Percentiles rank a stretch among this genome's conserved stretches.
phyloP scores from a whole-genome alignment of 495 filamentous ascomycete genomes.

The Talaromyces liani region DNA sequence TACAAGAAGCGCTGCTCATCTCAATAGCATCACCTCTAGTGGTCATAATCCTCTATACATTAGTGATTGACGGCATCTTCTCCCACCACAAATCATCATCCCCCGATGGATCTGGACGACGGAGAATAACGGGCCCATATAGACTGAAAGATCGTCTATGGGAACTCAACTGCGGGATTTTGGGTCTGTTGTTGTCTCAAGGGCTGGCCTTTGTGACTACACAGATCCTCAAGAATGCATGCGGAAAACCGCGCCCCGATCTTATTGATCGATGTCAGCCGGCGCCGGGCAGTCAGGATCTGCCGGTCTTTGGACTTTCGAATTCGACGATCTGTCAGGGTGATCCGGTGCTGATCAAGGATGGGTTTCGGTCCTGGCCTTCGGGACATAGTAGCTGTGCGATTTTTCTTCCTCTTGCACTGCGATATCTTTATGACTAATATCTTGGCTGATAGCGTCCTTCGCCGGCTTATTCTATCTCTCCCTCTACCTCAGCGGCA shows the following conservation, averaged over 20 bases:
- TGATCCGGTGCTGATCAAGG: slow-evolving; percentile 59
- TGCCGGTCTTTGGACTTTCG: slow-evolving; percentile 46
- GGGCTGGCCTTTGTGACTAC: slow-evolving; percentile 68
- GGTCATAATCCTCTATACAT: slow-evolving; percentile 63
- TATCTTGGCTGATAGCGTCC: slow-evolving; percentile 30
- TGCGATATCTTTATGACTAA: neutral
- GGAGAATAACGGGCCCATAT: slow-evolving; percentile 58
- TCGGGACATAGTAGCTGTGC: slow-evolving; percentile 59
- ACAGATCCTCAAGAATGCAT: slow-evolving; percentile 76
- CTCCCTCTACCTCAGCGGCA: slow-evolving; percentile 51
- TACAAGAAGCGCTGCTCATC: slow-evolving; percentile 47
- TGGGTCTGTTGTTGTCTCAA: slow-evolving; percentile 64
- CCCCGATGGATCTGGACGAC: slow-evolving; percentile 22
- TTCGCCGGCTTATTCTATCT: slow-evolving; percentile 80
- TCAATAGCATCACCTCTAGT: slow-evolving; percentile 50
- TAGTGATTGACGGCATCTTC: slow-evolving; percentile 64
- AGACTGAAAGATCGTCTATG: slow-evolving; percentile 61
- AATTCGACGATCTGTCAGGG: slow-evolving; percentile 61
- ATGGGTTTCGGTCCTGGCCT: slow-evolving; percentile 83
- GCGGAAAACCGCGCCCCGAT: slow-evolving; percentile 80
- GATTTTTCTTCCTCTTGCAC: slow-evolving; percentile 1
- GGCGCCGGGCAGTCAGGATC: slow-evolving; percentile 25
- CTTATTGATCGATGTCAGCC: slow-evolving; percentile 65
- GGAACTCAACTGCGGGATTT: slow-evolving; percentile 75
- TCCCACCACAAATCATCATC: slow-evolving; percentile 50